Percentiles rank a stretch among this genome's conserved stretches.
Evolutionary conservation across 768 basidiomycete species (phyloP).

Genomic region (Leccinum incarnatum): DNA sequence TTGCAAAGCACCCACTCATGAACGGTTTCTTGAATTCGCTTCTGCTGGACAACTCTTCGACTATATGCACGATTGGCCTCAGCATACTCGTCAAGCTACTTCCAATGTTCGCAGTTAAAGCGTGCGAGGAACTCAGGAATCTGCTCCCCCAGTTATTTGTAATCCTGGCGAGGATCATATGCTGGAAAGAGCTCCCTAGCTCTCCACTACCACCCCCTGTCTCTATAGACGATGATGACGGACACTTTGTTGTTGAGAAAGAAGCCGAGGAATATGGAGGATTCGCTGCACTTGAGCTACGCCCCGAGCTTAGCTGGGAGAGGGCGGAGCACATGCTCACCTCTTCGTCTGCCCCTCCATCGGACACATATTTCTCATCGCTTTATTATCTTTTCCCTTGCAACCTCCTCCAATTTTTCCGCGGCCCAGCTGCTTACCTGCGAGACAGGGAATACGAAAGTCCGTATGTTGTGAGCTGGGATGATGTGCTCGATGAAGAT

Average conservation of each 20-base stretch:
- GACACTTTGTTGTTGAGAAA: neutral
- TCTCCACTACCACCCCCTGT: constrained; percentile 30
- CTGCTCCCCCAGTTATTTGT: constrained; percentile 65
- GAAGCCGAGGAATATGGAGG: constrained; percentile 31
- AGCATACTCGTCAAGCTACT: constrained; percentile 66
- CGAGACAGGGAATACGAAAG: constrained; percentile 45
- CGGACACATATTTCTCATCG: constrained; percentile 67
- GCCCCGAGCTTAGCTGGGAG: constrained; percentile 65
- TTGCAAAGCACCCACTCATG: constrained; percentile 64
- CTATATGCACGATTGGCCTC: constrained; percentile 61
- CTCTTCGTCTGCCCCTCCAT: constrained; percentile 53
- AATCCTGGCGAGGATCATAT: constrained; percentile 67
- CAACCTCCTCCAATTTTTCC: constrained; percentile 80
- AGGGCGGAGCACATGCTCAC: constrained; percentile 62
- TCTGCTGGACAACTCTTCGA: constrained; percentile 72
- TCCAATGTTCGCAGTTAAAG: constrained; percentile 69
- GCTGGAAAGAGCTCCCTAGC: constrained; percentile 63
- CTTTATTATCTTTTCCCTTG: constrained; percentile 91
- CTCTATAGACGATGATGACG: constrained; percentile 35
- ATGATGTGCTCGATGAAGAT: constrained; percentile 61
- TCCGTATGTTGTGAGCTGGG: constrained; percentile 72
- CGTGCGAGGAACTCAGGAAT: constrained; percentile 51
- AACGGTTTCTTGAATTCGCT: constrained; percentile 63
- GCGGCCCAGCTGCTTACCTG: constrained; percentile 65
- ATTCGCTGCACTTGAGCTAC: constrained; percentile 41